Evolutionary conservation across 257 asterid genomes (phyloP).

Genomic region (Knoxia roxburghii): DNA sequence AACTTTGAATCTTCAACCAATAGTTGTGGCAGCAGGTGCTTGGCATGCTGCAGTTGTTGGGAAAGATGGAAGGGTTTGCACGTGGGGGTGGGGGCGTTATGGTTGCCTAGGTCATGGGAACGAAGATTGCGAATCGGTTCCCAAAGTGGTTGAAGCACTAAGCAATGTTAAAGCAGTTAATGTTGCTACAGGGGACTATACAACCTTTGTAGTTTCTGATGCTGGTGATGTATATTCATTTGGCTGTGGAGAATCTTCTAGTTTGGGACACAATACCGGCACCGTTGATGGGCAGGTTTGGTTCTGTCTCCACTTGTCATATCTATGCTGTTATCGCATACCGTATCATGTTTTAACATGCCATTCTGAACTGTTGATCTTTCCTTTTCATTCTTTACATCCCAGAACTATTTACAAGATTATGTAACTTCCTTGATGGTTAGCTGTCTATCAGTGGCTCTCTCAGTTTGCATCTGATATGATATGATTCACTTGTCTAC

Average conservation of each 20-base stretch:
- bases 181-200: slow-evolving; percentile 94
- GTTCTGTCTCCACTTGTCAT: not conserved
- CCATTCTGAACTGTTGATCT: too few species aligned
- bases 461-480: not conserved
- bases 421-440: not conserved
- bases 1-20: slow-evolving; percentile 74
- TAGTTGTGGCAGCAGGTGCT: slow-evolving; percentile 94
- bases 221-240: slow-evolving; percentile 86
- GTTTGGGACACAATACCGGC: slow-evolving; percentile 79
- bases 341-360: not conserved
- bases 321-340: not conserved
- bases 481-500: not conserved
- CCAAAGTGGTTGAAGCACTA: slow-evolving; percentile 87
- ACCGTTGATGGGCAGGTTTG: slow-evolving; percentile 73
- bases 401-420: not conserved
- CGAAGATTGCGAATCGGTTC: slow-evolving; percentile 83
- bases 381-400: not conserved
- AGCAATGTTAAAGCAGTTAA: slow-evolving; percentile 69
- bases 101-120: slow-evolving; percentile 99
- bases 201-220: slow-evolving; percentile 88
- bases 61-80: slow-evolving; percentile 92
- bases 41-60: slow-evolving; percentile 99
- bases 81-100: slow-evolving; percentile 99
- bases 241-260: slow-evolving; percentile 94
- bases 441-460: not conserved